Evolutionary conservation across 1,284 basidiomycete species (phyloP), one percentile per base, ranked within the genome.

Genomic region (Cystobasidium slooffiae): DNA sequence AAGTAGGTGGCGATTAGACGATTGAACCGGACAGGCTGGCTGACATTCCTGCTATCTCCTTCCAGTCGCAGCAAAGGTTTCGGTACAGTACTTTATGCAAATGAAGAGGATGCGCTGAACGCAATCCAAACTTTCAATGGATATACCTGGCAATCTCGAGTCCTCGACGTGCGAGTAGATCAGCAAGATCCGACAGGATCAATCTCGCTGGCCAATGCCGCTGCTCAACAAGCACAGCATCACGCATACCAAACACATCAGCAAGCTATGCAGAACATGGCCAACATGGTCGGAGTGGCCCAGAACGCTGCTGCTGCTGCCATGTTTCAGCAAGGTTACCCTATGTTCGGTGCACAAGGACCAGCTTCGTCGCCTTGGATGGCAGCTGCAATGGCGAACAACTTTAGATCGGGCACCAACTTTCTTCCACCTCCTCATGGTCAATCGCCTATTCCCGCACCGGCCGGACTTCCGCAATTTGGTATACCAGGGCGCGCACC

Each of bases 31-130:
- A 20, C 51, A 18, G 46, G 20, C 43, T 20, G 18, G 24, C 10
- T 22, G 24, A 52, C 31, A 22, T 79, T 1, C 73, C 82, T 22
- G 78, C 78, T 3, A 44, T 16, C 39, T 64, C 2, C 43, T 77
- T 77, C 9, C 68, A 83, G 82, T 1, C 79, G 83, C 12, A 81
- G 80, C 58, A 81, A 83, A 43, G 84, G 84, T 0, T 84, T 84
- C 64, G 84, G 84, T 18, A 84, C 83, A 2, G 84, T 84, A 41
- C 77, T 84, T 20, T 84, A 83, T 72, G 82, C 83, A 2, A 80
- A 78, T 8, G 80, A 80, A 31, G 79, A 80, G 37, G 83, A 84
- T 72, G 83, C 83, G 2, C 67, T 77, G 44, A 80, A 79, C 44
- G 83, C 83, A 14, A 81, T 82, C 53, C 80, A 83, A 43, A 80